Base-by-base conservation (phyloP, 169 alveolate genomes). In the Plasmodium vivax region DNA sequence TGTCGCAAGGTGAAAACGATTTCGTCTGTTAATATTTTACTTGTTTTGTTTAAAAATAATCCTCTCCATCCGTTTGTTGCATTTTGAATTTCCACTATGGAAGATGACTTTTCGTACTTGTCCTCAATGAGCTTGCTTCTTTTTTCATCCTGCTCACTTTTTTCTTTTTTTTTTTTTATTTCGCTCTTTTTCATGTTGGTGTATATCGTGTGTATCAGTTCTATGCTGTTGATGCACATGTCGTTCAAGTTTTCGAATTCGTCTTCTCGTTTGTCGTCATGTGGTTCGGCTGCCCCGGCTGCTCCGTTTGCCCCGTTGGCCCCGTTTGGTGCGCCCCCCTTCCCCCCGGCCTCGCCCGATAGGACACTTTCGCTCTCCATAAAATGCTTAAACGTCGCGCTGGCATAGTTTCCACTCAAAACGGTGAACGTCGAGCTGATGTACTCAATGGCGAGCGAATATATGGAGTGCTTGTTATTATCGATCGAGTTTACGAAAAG, bases 21-120 rank as follows among this genome's bases (percentile, higher is more conserved):
- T 83, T 92, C 95, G 79, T 92, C 95, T 43, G 95, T 92, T 92
- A 92, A 82, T 92, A 92, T 92, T 92, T 83, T 92, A 82, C 95
- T 92, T 19, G 79, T 71, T 47, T 82, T 72, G 73, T 92, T 92
- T 79, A 92, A 92, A 71, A 92, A 82, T 82, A 92, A 68, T 27
- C 95, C 95, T 92, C 92, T 82, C 92, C 92, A 92, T 2, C 84
- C 95, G 8, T 82, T 92, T 14, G 92, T 71, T 54, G 34, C 14
- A 82, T 92, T 82, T 51, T 82, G 95, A 2, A 83, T 82, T 92
- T 75, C 90, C 12, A 92, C 43, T n/a, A 92, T 82, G 19, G 95
- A 77, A 5, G 92, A 82, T 19, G 95, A 92, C 83, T 73, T 72
- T 45, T 54, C 83, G 62, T 92, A 92, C 75, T 34, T 51, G 27